Base-by-base conservation (phyloP, 192 early-diverging fungal species). In the Podila clonocystis region DNA sequence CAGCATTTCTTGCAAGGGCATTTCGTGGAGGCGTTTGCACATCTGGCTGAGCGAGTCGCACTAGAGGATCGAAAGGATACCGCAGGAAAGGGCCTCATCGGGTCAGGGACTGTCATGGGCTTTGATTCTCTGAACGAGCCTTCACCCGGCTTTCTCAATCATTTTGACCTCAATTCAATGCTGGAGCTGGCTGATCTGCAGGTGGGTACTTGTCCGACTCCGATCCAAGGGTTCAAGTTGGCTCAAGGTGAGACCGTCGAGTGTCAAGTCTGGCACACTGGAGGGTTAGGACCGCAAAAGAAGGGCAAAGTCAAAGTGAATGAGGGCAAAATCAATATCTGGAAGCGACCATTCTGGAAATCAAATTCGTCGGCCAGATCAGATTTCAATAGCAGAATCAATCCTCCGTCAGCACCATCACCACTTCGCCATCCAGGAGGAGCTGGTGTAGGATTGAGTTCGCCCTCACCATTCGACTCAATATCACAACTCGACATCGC, bases 121-220 rank as follows among this genome's bases (percentile, higher is more conserved):
- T 86, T 83, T 41, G 89, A 90, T 67, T 61, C 87, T 6, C 66
- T 90, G 66, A 90, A 90, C 65, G 89, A 90, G 50, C 89, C 89
- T 19, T 73, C 82, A 9, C 73, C 82, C 4, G 89, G 89, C 0
- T 90, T 82, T 36, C 33, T 90, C 9, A 83, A 70, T 17, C 59
- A 82, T 19, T 70, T 74, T 20, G 78, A 88, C 50, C 63, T 89
- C n/a, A 77, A 69, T 26, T 62, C 84, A 45, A 67, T 88, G 30
- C 62, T 70, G 13, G 80, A 86, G n/a, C 55, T 75, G n/a, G 73
- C 82, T 5, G 84, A 78, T 58, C 77, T 86, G 13, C 84, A 84
- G 33, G 88, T 84, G 52, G 89, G 87, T 0, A 59, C 71, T 6
- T 85, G 84, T 62, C 89, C 89, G 1, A 90, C 89, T 9, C 73